A percentile compares a stretch with the other conserved stretches of the same genome.
Conservation (phyloP, 129 eudicot species). For the Artemisia annua region DNA sequence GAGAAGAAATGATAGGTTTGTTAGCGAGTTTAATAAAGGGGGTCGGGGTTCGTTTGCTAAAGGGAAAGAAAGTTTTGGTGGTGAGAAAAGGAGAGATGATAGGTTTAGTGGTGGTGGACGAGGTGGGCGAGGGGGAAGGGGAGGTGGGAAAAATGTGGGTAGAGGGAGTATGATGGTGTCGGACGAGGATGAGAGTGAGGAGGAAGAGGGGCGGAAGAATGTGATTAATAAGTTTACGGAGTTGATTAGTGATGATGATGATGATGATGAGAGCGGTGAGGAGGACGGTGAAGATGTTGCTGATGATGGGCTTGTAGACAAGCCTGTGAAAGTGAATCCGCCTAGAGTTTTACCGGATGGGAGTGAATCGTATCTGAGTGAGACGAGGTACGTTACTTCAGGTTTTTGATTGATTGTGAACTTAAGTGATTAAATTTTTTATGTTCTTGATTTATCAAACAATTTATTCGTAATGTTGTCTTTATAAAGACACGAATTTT, state of each 20-base stretch:
- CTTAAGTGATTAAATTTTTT: not conserved
- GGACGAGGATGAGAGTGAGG: constrained; percentile 40
- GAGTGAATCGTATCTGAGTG: constrained; percentile 74
- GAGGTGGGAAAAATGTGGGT: constrained; percentile 35
- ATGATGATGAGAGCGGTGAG: constrained; percentile 41
- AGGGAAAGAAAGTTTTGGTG: constrained; percentile 10
- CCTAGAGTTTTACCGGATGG: constrained; percentile 46
- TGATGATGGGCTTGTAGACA: constrained; percentile 29
- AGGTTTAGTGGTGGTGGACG: constrained; percentile 14
- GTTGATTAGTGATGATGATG: constrained; percentile 60
- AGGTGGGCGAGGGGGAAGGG: constrained; percentile 18
- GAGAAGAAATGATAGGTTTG: constrained; percentile 25
- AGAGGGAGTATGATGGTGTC: constrained; percentile 33
- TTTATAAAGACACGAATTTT: too few species aligned
- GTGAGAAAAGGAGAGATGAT: constrained; percentile 30
- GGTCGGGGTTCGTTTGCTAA: constrained; percentile 11
- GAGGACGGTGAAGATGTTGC: constrained; percentile 22
- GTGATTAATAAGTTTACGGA: constrained; percentile 41
- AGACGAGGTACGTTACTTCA: constrained; percentile 55
- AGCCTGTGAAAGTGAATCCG: constrained; percentile 19
- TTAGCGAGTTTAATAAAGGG: constrained; percentile 14
- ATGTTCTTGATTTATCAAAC: not conserved
- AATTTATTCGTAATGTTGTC: too few species aligned
- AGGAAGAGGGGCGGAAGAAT: constrained; percentile 34
- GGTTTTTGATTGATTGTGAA: not conserved